Evolutionary conservation across 352 stramenopile species (phyloP).

Genomic region (Globisporangium nunn): DNA sequence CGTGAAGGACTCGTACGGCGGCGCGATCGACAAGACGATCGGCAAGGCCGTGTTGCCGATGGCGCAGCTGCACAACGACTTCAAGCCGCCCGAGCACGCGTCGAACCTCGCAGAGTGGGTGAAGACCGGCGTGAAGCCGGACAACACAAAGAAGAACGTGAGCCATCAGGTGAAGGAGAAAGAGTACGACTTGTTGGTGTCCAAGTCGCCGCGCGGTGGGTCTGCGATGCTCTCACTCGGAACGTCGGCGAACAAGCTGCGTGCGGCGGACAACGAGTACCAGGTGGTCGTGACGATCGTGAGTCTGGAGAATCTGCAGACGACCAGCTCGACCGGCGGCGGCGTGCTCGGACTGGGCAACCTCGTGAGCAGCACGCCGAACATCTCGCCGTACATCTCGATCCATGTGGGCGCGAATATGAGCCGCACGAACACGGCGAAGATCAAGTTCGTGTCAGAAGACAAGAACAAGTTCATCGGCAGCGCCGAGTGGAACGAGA

Average conservation of each 20-base stretch:
- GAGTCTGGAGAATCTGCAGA: slow-evolving; percentile 45
- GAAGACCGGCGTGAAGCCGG: slow-evolving; percentile 65
- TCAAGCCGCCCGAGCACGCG: slow-evolving; percentile 60
- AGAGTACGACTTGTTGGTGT: slow-evolving; percentile 63
- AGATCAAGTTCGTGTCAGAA: slow-evolving; percentile 47
- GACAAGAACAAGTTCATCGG: slow-evolving; percentile 39
- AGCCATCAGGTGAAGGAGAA: slow-evolving; percentile 70
- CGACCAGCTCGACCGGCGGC: slow-evolving; percentile 55
- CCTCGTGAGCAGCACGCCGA: slow-evolving; percentile 65
- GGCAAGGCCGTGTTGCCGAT: slow-evolving; percentile 74
- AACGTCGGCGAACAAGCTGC: slow-evolving; percentile 13
- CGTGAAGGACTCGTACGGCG: slow-evolving; percentile 81
- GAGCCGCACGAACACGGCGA: slow-evolving; percentile 62
- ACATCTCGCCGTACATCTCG: slow-evolving; percentile 76
- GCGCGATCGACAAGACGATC: slow-evolving; percentile 68
- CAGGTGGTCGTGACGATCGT: slow-evolving; percentile 71
- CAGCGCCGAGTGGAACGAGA: slow-evolving; percentile 65
- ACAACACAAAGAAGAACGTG: slow-evolving; percentile 79
- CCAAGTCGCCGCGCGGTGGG: slow-evolving; percentile 30
- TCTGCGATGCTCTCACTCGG: slow-evolving; percentile 21
- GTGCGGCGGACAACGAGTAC: slow-evolving; percentile 35
- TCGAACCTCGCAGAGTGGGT: slow-evolving; percentile 79
- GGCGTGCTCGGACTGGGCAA: slow-evolving; percentile 68
- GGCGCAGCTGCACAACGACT: slow-evolving; percentile 67
- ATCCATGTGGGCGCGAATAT: slow-evolving; percentile 64